Conservation (phyloP, 495 filamentous ascomycete species). For the Schizothecium vesticola region DNA sequence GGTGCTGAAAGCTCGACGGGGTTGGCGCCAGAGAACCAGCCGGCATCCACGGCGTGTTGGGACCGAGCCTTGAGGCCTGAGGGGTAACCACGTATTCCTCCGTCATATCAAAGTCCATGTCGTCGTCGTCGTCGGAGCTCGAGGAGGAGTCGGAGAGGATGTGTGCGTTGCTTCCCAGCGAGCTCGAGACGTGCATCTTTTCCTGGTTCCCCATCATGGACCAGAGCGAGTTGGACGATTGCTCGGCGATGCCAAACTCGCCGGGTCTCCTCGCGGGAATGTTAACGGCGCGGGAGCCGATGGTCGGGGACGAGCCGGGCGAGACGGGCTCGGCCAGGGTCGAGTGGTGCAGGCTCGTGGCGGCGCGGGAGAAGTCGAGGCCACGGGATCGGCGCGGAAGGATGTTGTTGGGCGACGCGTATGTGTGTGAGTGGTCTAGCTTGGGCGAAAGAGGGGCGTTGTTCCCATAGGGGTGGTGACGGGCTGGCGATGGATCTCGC, state of each 20-base stretch:
- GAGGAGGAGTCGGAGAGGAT: slow-evolving; percentile 72
- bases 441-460: slow-evolving; percentile 77
- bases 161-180: slow-evolving; percentile 77
- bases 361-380: slow-evolving; percentile 86
- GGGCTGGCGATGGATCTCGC: slow-evolving; percentile 35
- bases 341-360: slow-evolving; percentile 93
- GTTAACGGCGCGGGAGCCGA: slow-evolving; percentile 68
- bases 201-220: slow-evolving; percentile 54
- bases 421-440: slow-evolving; percentile 73
- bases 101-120: slow-evolving; percentile 77
- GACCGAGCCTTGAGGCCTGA: slow-evolving; percentile 51
- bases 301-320: slow-evolving; percentile 92
- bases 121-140: slow-evolving; percentile 68
- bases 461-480: slow-evolving; percentile 48
- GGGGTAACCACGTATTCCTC: slow-evolving; percentile 69
- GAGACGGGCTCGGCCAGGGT: slow-evolving; percentile 82
- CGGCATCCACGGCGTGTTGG: slow-evolving; percentile 42
- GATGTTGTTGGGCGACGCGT: slow-evolving; percentile 71
- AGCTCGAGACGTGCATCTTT: slow-evolving; percentile 71
- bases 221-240: slow-evolving; percentile 39
- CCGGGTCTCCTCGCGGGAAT: slow-evolving; percentile 53
- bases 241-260: slow-evolving; percentile 34
- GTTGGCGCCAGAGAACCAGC: slow-evolving; percentile 60
- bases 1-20: slow-evolving; percentile 72
- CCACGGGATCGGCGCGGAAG: slow-evolving; percentile 82